phyloP scores from a whole-genome alignment of 805 yeast species.

The Spathaspora sp. region DNA sequence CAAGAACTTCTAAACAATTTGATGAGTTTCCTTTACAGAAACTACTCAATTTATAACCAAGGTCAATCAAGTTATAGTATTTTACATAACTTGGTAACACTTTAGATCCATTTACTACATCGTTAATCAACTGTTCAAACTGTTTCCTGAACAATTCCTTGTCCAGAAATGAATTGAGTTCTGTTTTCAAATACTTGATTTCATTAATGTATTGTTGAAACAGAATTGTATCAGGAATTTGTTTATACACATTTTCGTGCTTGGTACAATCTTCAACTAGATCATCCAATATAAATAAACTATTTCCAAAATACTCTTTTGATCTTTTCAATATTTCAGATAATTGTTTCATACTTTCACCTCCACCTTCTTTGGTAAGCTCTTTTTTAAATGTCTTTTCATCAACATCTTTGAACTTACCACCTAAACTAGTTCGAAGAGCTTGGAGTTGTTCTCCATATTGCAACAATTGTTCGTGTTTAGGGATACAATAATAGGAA shows the following conservation, averaged over 20 bases:
- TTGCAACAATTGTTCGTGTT: neutral
- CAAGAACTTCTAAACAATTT: conserved; percentile 5
- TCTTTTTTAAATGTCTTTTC: neutral
- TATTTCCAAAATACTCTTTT: neutral
- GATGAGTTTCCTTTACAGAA: conserved; percentile 3
- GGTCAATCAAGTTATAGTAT: conserved; percentile 1
- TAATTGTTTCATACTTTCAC: neutral
- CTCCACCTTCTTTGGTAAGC: neutral
- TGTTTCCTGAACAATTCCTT: neutral
- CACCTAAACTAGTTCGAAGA: neutral
- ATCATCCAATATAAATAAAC: conserved; percentile 41
- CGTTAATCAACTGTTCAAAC: neutral
- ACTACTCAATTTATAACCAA: neutral
- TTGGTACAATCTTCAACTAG: neutral
- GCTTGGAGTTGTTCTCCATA: neutral
- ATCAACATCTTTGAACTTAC: neutral
- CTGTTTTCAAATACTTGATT: conserved; percentile 3
- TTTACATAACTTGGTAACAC: neutral
- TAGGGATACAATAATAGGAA: neutral
- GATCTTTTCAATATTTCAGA: neutral
- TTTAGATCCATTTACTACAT: neutral
- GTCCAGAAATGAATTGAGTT: conserved; percentile 1
- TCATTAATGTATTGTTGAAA: conserved; percentile 10
- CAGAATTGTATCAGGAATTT: conserved; percentile 14
- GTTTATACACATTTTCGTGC: conserved; percentile 7